Base-by-base conservation (phyloP, 768 basidiomycete species). In the Tricholoma furcatifolium region DNA sequence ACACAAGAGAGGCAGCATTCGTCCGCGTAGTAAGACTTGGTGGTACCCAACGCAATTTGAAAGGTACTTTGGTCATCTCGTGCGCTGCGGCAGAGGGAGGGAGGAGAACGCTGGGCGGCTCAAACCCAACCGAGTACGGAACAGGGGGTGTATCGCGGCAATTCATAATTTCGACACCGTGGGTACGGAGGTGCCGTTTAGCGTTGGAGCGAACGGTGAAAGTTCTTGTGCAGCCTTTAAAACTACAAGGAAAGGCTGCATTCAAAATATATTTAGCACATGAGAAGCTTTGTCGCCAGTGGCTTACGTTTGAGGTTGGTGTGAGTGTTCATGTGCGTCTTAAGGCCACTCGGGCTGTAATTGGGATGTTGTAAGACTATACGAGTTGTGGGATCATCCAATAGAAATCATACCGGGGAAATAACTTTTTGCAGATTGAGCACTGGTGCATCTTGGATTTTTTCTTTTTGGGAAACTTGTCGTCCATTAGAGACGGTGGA, bases 151-250 rank as follows among this genome's bases (percentile, higher is more conserved):
- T 43, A 15, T 54, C 47, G 9, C 32, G 50, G n/a, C 51, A 27
- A 17, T 51, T 56, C n/a, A 50, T 51, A 10, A 57, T 65, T 54
- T 58, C 53, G 30, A 85, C 75, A 21, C 86, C 85, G 58, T 92
- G 89, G 1, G 86, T 90, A 41, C 87, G 84, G 34, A 88, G 75
- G 62, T 92, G 89, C 31, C 89, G 79, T 65, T 84, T 88, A 14
- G 88, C 88, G 60, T 92, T 92, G 7, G 89, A 91, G 11, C 87
- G 82, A 15, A 91, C 88, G 17, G 86, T 82, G 61, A 91, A 92
- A 3, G 74, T 77, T 62, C 86, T 85, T 27, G 71, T 67, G 63
- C 90, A 92, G 31, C 76, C 74, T 12, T 78, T 71, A 44, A 84
- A 81, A 0, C 70, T 76, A 62, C 89, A 92, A 5, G 67, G 54